Conservation (phyloP, 306 rosid genomes). For the Luffa aegyptiaca region DNA sequence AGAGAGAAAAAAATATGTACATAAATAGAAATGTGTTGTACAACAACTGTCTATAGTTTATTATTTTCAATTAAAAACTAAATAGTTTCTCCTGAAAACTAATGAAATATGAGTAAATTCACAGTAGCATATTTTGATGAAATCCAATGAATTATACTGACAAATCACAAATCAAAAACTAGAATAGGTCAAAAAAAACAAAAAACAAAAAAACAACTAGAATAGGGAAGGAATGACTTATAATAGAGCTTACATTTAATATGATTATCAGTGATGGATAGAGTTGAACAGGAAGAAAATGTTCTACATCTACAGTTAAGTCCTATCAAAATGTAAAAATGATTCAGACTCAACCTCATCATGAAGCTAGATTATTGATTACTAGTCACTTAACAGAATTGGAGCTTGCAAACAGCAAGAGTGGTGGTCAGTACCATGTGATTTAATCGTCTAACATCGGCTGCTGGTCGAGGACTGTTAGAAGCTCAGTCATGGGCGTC, state of each 20-base stretch:
- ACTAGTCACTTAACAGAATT: background rate
- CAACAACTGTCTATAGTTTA: background rate
- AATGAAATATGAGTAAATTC: background rate
- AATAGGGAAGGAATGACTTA: background rate
- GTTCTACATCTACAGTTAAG: background rate
- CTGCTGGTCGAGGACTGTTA: slow-evolving; percentile 34
- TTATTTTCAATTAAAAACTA: background rate
- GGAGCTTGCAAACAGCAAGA: background rate
- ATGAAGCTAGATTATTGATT: background rate
- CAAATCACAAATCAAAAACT: background rate
- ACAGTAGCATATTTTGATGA: too few relatives aligned
- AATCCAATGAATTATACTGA: too few relatives aligned
- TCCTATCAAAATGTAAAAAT: background rate
- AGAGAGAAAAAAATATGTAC: background rate
- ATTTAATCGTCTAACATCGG: slow-evolving; percentile 41
- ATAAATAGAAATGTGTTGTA: background rate
- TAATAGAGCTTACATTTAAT: background rate
- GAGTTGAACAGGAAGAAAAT: background rate
- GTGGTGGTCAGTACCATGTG: background rate
- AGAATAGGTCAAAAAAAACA: background rate
- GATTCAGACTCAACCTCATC: background rate
- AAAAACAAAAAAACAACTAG: background rate
- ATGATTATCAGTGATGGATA: background rate
- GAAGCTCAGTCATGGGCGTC: slow-evolving; percentile 32
- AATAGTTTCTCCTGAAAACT: background rate